Base-by-base conservation (phyloP, 2,329 filamentous ascomycete genomes). In the Penicillium sclerotigenum region DNA sequence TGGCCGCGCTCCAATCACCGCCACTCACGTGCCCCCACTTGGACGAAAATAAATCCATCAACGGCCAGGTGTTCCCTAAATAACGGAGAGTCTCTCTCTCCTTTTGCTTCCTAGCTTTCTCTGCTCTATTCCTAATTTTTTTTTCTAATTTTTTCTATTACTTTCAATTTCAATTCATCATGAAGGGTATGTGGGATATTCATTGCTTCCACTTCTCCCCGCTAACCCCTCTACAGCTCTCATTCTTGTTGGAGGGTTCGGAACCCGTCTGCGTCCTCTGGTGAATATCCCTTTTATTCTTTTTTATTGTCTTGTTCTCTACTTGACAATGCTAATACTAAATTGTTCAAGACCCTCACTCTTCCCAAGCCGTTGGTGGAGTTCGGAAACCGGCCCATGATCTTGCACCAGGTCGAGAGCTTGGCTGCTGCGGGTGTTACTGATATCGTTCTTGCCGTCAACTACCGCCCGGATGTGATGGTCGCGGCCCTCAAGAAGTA, bases 311-410 rank as follows among this genome's bases (percentile, higher is more conserved):
- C 24, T 16, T 28, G 29, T 28, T 18, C 18, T 16, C 11, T 33
- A 38, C 28, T 41, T 16, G 22, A 2, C 51, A 49, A 52, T 60
- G 52, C 64, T 67, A 54, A 67, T 49, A 4, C n/a, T 26, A 29
- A 46, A 43, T 40, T 40, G 41, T 22, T 37, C 52, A 74, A 96
- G 91, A 99, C 93, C 68, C 86, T 99, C 73, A 97, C 94, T 49
- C 89, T 97, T 65, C 93, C 93, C 60, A 99, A 97, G 79, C 93
- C 94, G 64, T 84, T 99, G 66, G 94, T 99, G 71, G 93, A 99
- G 80, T 99, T 99, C 73, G 91, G 86, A 73, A 99, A 99, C 84
- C 93, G 94, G 80, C 94, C 92, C 74, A 99, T 99, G 93, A 97
- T 99, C 77, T 84, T 95, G 71, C 93, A 97, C 79, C 93, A 99